Conservation (phyloP, 1,139 yeast genomes). For the Scheffersomyces quercinus region DNA sequence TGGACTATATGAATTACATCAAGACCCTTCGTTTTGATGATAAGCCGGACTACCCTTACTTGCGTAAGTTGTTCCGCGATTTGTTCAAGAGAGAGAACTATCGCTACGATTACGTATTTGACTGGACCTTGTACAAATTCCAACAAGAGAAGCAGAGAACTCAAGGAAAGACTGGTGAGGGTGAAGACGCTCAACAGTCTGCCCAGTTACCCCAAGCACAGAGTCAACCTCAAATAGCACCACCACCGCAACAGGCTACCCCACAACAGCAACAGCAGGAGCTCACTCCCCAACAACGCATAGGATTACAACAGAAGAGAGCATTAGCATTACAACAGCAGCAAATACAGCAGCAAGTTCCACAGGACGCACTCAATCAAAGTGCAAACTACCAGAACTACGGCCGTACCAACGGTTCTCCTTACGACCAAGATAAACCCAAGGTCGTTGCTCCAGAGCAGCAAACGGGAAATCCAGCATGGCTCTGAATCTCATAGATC, state of each 20-base stretch:
- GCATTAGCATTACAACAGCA: constrained; percentile 1
- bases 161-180: constrained; percentile 34
- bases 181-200: constrained; percentile 19
- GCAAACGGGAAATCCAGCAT: constrained; percentile 9
- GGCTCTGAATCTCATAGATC: constrained; percentile 6
- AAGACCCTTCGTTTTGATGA: constrained; percentile 92
- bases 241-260: constrained; percentile 1
- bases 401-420: constrained; percentile 3
- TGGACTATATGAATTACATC: constrained; percentile 84
- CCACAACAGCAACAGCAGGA: constrained; percentile 1
- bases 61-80: constrained; percentile 88
- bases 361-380: neutral
- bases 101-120: constrained; percentile 91
- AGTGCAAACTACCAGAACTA: constrained; percentile 2
- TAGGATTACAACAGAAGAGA: constrained; percentile 1
- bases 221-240: constrained; percentile 3
- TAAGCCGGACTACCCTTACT: constrained; percentile 89
- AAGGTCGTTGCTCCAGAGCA: constrained; percentile 8
- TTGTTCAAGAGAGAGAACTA: constrained; percentile 86
- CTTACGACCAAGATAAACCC: constrained; percentile 8
- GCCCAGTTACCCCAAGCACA: constrained; percentile 4
- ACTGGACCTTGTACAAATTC: constrained; percentile 92
- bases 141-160: constrained; percentile 65
- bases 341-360: neutral
- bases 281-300: constrained; percentile 3